Conservation (phyloP, 257 asterid genomes). For the Solanum habrochaites region DNA sequence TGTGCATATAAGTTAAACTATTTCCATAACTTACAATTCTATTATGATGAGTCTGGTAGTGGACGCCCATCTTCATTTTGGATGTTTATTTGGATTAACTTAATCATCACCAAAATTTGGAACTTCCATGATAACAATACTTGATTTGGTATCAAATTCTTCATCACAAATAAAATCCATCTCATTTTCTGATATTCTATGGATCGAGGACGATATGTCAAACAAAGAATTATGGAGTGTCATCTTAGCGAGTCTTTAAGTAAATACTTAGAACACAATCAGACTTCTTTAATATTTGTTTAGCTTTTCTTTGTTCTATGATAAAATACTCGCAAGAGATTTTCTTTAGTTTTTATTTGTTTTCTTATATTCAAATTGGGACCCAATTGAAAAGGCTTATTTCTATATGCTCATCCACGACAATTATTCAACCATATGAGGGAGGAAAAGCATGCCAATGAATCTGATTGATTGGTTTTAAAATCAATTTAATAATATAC, state of each 20-base stretch:
- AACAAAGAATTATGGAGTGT: background rate
- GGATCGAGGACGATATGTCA: background rate
- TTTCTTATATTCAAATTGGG: too few relatives aligned
- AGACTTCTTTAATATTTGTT: too few relatives aligned
- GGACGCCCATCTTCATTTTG: conserved; percentile 50
- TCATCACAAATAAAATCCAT: conserved; percentile 42
- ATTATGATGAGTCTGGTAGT: conserved; percentile 65
- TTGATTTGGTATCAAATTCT: conserved; percentile 47
- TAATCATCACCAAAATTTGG: conserved; percentile 43
- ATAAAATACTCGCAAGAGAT: too few relatives aligned
- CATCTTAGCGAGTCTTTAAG: background rate
- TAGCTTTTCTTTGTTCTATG: too few relatives aligned
- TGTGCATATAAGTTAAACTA: background rate
- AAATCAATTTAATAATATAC: too few relatives aligned
- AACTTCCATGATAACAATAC: conserved; percentile 46
- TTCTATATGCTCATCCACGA: too few relatives aligned
- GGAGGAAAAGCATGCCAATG: too few relatives aligned
- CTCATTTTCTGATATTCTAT: conserved; percentile 36
- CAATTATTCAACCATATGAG: too few relatives aligned
- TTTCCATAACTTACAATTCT: conserved; percentile 32
- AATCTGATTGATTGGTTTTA: background rate
- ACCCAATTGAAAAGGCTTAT: too few relatives aligned
- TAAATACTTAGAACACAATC: too few relatives aligned
- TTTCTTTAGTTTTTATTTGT: too few relatives aligned
- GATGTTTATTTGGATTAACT: conserved; percentile 41